phyloP scores from a whole-genome alignment of 2,329 filamentous ascomycete species.

The Metarhizium brunneum region DNA sequence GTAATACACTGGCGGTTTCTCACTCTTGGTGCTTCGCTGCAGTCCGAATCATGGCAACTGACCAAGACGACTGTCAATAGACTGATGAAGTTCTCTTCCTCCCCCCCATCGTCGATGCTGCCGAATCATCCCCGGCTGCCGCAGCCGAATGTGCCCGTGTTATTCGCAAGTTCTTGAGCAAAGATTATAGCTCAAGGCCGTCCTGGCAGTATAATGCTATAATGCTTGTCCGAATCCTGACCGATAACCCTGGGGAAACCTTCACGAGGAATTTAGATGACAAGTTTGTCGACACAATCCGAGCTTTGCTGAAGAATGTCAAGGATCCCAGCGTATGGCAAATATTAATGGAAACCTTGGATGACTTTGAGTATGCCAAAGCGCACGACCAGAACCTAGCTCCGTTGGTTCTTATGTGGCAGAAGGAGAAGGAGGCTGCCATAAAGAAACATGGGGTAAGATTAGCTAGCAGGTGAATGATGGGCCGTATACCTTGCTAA shows the following conservation, averaged over 20 bases:
- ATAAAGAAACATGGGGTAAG: conserved; percentile 42
- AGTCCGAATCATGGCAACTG: not conserved
- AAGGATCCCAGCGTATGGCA: conserved; percentile 71
- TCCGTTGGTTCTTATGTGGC: conserved; percentile 77
- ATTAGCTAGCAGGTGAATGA: not conserved
- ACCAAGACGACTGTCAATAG: conserved; percentile 24
- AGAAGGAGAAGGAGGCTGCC: conserved; percentile 67
- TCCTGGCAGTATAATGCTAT: conserved; percentile 90
- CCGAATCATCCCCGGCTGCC: conserved; percentile 82
- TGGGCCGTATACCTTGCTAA: not conserved
- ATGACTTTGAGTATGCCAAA: conserved; percentile 66
- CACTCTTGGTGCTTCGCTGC: not conserved
- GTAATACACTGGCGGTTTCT: conserved; percentile 6
- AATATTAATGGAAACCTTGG: conserved; percentile 79
- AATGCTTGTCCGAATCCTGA: conserved; percentile 87
- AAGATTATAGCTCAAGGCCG: conserved; percentile 55
- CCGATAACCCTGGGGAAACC: conserved; percentile 80
- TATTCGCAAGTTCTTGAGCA: conserved; percentile 74
- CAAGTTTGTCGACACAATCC: conserved; percentile 69
- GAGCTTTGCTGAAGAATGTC: conserved; percentile 62
- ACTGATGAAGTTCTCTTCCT: conserved; percentile 89
- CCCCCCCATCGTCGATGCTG: conserved; percentile 86
- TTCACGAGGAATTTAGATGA: conserved; percentile 89
- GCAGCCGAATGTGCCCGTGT: conserved; percentile 71
- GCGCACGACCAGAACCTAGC: conserved; percentile 63